Base-by-base conservation (phyloP, 495 filamentous ascomycete species). In the Aspergillus ellipticus region DNA sequence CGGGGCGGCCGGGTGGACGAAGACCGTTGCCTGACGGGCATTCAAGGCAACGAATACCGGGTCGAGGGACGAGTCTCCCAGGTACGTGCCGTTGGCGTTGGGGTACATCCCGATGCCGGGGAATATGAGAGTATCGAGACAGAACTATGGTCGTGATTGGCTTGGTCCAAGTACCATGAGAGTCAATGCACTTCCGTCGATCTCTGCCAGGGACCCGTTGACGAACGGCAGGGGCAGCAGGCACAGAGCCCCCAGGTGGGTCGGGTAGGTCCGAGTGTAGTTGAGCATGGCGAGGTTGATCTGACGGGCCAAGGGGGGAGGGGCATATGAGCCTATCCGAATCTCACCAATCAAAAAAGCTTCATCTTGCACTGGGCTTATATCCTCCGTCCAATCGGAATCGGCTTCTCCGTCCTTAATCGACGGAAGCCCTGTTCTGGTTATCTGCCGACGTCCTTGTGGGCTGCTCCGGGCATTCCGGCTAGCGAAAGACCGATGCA, bases 1-100 rank as follows among this genome's bases (percentile, higher is more conserved):
- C 4, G 70, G 54, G 42, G 67, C 70, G 1, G 79, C 79, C 4
- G 81, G 81, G 54, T 85, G 81, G 21, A 83, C 74, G 59, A 85
- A 83, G 0, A 79, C 66, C 4, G 66, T 70, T 0, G 74, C 67
- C 11, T 70, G 65, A 19, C 58, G 63, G 4, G 37, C 24, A 26
- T 72, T 58, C 4, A 80, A 47, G 31, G 62, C 62, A 0, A 53
- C 42, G 20, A 73, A 79, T 13, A 84, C 53, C 3, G 74, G 70
- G 11, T 75, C 73, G 26, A 84, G 66, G 6, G 16, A 6, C 0
- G 62, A 21, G 49, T 79, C 70, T 2, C 81, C 80, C 22, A 82
- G 66, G 53, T 84, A 85, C 7, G 62, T 54, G 13, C 78, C 78
- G 39, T 80, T 66, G 20, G 67, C 63, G 31, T 77, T 79, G 17